Evolutionary conservation across 768 basidiomycete genomes (phyloP).

Genomic region (Sarcomyxa edulis): DNA sequence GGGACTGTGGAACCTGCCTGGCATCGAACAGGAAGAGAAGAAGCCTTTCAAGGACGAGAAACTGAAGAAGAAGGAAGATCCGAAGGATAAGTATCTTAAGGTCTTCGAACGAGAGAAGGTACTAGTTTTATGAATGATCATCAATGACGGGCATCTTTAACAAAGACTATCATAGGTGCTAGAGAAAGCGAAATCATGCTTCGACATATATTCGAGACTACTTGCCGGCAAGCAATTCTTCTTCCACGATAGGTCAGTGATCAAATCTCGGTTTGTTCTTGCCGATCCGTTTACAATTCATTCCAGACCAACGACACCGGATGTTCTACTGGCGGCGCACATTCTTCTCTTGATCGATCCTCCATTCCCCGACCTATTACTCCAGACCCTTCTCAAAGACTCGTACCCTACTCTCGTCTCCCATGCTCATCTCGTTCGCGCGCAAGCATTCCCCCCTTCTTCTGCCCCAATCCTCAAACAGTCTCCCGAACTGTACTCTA

Average conservation of each 20-base stretch:
- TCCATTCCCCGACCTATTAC: slow-evolving; percentile 54
- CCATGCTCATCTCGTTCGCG: slow-evolving; percentile 51
- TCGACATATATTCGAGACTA: slow-evolving; percentile 56
- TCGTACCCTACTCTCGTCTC: slow-evolving; percentile 52
- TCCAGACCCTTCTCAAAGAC: slow-evolving; percentile 48
- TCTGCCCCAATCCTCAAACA: slow-evolving; percentile 12
- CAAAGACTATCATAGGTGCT: slow-evolving; percentile 40
- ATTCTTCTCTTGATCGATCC: slow-evolving; percentile 54
- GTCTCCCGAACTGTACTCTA: slow-evolving; percentile 17
- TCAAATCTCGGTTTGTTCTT: slow-evolving; percentile 1
- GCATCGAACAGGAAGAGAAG: slow-evolving; percentile 39
- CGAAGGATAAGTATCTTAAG: slow-evolving; percentile 36
- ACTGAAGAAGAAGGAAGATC: slow-evolving; percentile 23
- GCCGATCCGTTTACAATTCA: slow-evolving; percentile 4
- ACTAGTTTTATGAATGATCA: slow-evolving; percentile 5
- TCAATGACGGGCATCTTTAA: not conserved
- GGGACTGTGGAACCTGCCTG: slow-evolving; percentile 54
- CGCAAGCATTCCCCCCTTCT: slow-evolving; percentile 16
- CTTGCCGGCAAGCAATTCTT: slow-evolving; percentile 47
- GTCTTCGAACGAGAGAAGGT: slow-evolving; percentile 68
- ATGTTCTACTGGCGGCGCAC: slow-evolving; percentile 65
- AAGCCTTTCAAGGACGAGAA: slow-evolving; percentile 31
- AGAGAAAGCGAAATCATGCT: slow-evolving; percentile 48
- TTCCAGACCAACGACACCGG: slow-evolving; percentile 57
- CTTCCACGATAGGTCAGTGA: slow-evolving; percentile 40